These are phyloP conservation scores for Oryza glaberrima DNA, from an alignment of 176 grass and related monocot genomes.

Conservation along the genomic window DNA sequence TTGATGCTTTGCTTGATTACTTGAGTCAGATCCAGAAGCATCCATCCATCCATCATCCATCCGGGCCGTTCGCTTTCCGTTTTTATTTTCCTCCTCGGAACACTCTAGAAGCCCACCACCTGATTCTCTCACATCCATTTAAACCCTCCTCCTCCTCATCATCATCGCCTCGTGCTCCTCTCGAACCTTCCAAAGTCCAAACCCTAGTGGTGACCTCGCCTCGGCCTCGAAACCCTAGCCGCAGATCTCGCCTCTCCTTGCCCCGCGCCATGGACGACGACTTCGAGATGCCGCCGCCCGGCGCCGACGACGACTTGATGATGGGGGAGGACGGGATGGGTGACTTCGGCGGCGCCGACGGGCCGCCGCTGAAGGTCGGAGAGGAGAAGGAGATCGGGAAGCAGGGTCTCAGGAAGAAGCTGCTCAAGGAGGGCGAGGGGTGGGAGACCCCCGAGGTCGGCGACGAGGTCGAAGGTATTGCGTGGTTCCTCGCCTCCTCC, in stretches of 20 bases:
- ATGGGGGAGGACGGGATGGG: constrained; percentile 56
- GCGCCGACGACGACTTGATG: constrained; percentile 67
- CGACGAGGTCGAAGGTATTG: constrained; percentile 94
- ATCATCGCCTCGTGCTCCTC: constrained; percentile 34
- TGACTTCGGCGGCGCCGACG: constrained; percentile 62
- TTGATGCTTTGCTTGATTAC: neutral
- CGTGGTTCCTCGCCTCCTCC: neutral
- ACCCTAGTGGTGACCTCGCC: constrained; percentile 41
- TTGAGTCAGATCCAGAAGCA: neutral
- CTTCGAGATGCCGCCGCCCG: constrained; percentile 66
- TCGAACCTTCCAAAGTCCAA: constrained; percentile 47
- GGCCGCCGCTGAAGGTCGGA: constrained; percentile 64
- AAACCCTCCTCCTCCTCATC: constrained; percentile 32
- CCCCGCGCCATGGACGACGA: constrained; percentile 79
- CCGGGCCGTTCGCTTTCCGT: constrained; percentile 17
- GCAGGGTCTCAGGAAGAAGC: constrained; percentile 93
- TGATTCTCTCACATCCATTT: constrained; percentile 21
- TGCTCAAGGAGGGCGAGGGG: constrained; percentile 80
- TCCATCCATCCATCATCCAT: neutral
- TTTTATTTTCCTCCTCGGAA: constrained; percentile 33
- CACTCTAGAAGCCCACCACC: constrained; percentile 51
- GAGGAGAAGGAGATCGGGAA: constrained; percentile 99
- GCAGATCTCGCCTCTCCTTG: constrained; percentile 8
- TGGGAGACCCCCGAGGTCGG: constrained; percentile 89
- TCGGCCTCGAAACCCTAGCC: constrained; percentile 15